phyloP scores from a whole-genome alignment of 208 protist genomes.

The Naegleria fowleri region DNA sequence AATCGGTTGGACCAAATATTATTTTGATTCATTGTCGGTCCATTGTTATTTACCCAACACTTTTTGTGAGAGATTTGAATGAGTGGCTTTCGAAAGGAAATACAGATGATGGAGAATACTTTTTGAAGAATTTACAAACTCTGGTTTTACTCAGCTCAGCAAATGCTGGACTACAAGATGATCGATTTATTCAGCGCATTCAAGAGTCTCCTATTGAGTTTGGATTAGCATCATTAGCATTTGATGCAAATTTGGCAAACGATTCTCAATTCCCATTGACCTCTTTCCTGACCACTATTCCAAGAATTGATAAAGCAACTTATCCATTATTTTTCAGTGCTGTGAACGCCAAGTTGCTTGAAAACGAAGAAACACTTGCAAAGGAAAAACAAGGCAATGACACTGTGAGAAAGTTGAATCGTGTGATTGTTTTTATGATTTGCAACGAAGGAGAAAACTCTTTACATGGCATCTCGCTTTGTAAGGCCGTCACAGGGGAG shows the following conservation, averaged over 20 bases:
- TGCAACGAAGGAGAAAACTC: constrained; percentile 23
- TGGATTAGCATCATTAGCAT: background rate
- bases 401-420: background rate
- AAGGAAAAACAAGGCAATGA: background rate
- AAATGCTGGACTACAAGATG: background rate
- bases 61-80: background rate
- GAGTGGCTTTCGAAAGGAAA: background rate
- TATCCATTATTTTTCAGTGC: background rate
- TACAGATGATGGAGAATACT: background rate
- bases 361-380: background rate
- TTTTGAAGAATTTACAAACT: background rate
- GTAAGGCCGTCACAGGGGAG: background rate
- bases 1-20: background rate
- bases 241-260: background rate
- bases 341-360: background rate
- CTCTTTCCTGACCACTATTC: background rate
- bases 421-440: background rate
- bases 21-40: background rate
- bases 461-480: background rate
- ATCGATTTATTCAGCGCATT: background rate
- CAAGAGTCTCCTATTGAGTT: background rate
- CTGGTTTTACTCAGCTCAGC: background rate
- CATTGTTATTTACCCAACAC: background rate
- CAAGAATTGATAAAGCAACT: background rate
- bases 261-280: background rate